Evolutionary conservation across 345 rosid species (phyloP).

Genomic region (Aurinia saxatilis): DNA sequence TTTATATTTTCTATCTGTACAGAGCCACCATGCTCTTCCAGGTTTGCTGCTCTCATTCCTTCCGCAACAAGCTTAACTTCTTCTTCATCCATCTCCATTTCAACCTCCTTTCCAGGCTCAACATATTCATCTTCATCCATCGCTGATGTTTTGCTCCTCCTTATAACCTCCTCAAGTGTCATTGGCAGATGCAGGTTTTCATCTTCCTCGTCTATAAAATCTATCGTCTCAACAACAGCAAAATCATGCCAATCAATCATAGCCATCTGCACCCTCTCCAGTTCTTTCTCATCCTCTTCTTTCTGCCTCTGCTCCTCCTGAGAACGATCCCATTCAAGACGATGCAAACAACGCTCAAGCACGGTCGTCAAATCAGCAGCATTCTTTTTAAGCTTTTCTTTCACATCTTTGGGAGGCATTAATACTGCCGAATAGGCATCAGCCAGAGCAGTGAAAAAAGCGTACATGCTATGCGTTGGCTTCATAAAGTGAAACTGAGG

Average conservation of each 20-base stretch:
- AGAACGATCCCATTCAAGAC: constrained; percentile 78
- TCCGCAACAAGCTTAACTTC: constrained; percentile 86
- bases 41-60: constrained; percentile 69
- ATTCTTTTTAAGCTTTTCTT: constrained; percentile 53
- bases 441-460: constrained; percentile 64
- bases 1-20: constrained; percentile 26
- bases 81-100: constrained; percentile 96
- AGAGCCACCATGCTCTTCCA: constrained; percentile 48
- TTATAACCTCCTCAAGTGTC: constrained; percentile 80
- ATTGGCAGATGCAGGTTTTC: constrained; percentile 75
- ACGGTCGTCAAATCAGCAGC: constrained; percentile 63
- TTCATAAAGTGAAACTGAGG: constrained; percentile 77
- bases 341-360: constrained; percentile 73
- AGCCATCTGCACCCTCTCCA: constrained; percentile 80
- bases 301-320: constrained; percentile 83
- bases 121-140: constrained; percentile 58
- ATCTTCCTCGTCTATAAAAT: constrained; percentile 90
- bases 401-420: constrained; percentile 70
- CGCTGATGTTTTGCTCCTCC: constrained; percentile 69
- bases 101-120: constrained; percentile 86
- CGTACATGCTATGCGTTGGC: constrained; percentile 87
- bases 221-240: constrained; percentile 73
- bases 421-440: constrained; percentile 77
- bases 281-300: constrained; percentile 85
- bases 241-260: constrained; percentile 97